Base-by-base conservation (phyloP, 1,284 basidiomycete genomes). In the Omphalotus olearius region DNA sequence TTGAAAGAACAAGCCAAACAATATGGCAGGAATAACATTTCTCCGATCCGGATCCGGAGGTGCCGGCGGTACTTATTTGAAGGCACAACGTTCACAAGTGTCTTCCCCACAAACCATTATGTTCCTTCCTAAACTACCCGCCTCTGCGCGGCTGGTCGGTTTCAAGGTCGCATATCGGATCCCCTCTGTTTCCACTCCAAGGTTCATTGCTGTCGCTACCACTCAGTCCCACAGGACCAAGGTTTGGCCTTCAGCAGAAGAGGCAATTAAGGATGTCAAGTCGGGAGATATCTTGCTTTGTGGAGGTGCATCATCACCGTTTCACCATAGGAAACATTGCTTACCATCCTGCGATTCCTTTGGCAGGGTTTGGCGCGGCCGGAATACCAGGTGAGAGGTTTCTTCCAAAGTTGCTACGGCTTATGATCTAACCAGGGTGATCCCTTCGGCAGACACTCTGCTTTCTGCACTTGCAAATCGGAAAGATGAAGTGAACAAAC, bases 251-350 rank as follows among this genome's bases (percentile, higher is more conserved):
- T 86, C 82, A 14, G 85, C 79, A 0, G 88, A 93, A 47, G 87
- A 91, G 57, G 93, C 92, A 1, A 78, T 95, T 55, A 79, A 80
- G 66, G 90, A 88, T 62, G 75, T 95, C 64, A 85, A 89, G 73
- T 83, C 84, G 4, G 91, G 91, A 14, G 83, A 86, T 56, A 73
- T 82, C 26, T 64, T 97, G 39, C 74, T 96, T 25, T 89, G 87
- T 56, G 92, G 88, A 72, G 93, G 92, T 91, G 56, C 52, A 79
- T 66, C 38, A 49, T 39, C 20, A 16, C 45, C 18, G 6, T 42
- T 20, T 26, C 33, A 10, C 47, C 17, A 42, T n/a, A 30, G 43
- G 23, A 42, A 14, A 25, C 23, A 13, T 40, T 55, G 9, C 52
- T 47, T 47, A 47, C 30, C 11, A 43, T 43, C 41, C 40, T 53